phyloP scores from a whole-genome alignment of 371 early-diverging fungal genomes.

The Dichotomocladium elegans region DNA sequence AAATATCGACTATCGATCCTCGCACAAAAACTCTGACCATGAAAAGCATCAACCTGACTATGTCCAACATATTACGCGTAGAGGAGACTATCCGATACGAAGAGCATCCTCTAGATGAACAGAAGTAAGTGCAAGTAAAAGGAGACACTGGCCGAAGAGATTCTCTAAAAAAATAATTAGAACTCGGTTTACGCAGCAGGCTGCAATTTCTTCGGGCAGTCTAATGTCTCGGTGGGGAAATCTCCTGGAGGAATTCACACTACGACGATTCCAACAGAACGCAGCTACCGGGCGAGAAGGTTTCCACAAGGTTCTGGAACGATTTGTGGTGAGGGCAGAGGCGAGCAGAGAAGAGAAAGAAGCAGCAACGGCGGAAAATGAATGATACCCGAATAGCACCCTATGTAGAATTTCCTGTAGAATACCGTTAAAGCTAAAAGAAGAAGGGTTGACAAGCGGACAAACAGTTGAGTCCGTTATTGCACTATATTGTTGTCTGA shows the following conservation, averaged over 20 bases:
- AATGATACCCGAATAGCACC: background rate
- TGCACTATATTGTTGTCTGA: too few species aligned
- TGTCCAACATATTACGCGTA: conserved; percentile 74
- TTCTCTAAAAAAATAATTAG: conserved; percentile 22
- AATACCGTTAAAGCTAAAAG: too few species aligned
- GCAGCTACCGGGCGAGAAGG: conserved; percentile 75
- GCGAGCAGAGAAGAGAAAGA: conserved; percentile 6
- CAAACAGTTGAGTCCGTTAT: too few species aligned
- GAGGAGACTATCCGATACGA: conserved; percentile 81
- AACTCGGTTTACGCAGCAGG: conserved; percentile 79
- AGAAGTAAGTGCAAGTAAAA: conserved; percentile 48
- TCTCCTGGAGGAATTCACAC: conserved; percentile 81
- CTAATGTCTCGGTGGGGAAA: conserved; percentile 70
- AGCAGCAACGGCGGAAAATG: background rate
- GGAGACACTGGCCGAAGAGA: too few species aligned
- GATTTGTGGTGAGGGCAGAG: conserved; percentile 43
- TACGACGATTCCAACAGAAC: conserved; percentile 85
- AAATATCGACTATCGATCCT: conserved; percentile 84
- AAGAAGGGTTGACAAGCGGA: too few species aligned
- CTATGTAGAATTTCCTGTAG: too few species aligned
- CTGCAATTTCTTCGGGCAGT: conserved; percentile 77
- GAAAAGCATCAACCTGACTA: conserved; percentile 71
- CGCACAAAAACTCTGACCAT: conserved; percentile 64
- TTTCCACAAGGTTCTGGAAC: conserved; percentile 61
- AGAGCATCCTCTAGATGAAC: conserved; percentile 46